Evolutionary conservation across 176 grass and related monocot genomes (phyloP), one percentile per base, ranked within the genome.

Genomic region (Luzula sylvatica): DNA sequence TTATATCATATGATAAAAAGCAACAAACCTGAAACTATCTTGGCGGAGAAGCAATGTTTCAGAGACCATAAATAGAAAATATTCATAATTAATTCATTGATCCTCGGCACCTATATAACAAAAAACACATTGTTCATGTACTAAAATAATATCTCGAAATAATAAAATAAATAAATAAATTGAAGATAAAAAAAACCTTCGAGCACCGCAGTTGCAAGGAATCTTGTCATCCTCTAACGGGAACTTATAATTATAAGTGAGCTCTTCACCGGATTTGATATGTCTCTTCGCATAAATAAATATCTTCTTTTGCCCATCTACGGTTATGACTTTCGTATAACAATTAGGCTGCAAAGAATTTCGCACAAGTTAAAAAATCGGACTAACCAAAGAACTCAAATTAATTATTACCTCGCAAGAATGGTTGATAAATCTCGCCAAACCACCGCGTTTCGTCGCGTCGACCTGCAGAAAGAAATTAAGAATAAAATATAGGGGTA

Each of bases 211-310:
- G 58, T 95, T 80, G 48, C 90, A 95, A 0, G 84, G 90, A 51
- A 95, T 95, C 74, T 95, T 95, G 26, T 86, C 61, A 59, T 95
- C 90, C 65, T 95, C 90, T 38, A 95, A 75, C 1, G 90, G 90
- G 73, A 95, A 95, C 60, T 95, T 95, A 63, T 95, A 95, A 68
- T 95, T 95, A 68, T 95, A 95, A 41, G 90, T 96, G 20, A 96
- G 61, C 73, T 96, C 90, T 67, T 96, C 84, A 3, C 90, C 84
- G 41, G 84, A 69, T 57, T 70, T 82, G 75, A 96, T 96, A 70
- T 80, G 77, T 60, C 77, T 78, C 72, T 96, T 96, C 13, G 90
- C 71, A 59, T 96, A 96, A 70, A 96, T 96, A 58, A 86, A 89
- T 45, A 96, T 96, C 53, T 89, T 96, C 74, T 96, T 96, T 48